A percentile compares a stretch with the other conserved stretches of the same genome.
Evolutionary conservation across 306 rosid genomes (phyloP).

Genomic region (Geum urbanum): DNA sequence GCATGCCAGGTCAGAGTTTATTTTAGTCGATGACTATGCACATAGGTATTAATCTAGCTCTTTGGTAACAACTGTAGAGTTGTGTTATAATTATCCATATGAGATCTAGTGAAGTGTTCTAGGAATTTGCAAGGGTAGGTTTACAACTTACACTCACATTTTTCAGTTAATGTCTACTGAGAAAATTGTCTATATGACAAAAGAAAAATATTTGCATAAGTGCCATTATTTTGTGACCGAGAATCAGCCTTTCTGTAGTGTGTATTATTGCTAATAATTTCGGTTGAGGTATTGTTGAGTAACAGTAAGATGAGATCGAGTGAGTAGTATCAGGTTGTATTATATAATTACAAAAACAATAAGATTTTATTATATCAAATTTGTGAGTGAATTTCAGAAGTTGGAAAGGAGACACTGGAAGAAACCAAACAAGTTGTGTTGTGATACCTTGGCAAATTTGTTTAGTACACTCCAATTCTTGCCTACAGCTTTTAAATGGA

Average conservation of each 20-base stretch:
- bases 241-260: neutral
- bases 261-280: neutral
- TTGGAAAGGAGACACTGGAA: neutral
- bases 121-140: conserved; percentile 6
- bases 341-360: neutral
- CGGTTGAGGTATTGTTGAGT: neutral
- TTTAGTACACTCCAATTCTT: neutral
- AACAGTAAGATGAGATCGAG: neutral
- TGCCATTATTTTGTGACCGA: neutral
- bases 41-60: conserved; percentile 7
- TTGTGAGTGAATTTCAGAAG: neutral
- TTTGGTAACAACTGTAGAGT: neutral
- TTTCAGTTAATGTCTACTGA: neutral
- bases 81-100: neutral
- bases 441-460: neutral
- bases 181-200: neutral
- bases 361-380: too few species aligned
- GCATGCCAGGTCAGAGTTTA: conserved; percentile 9
- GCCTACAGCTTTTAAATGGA: neutral
- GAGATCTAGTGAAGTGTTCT: neutral
- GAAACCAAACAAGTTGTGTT: neutral
- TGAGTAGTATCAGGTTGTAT: neutral
- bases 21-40: conserved; percentile 5
- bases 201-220: conserved; percentile 3
- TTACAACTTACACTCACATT: conserved; percentile 6